Percentiles rank a stretch among this genome's conserved stretches.
phyloP scores from a whole-genome alignment of 2,329 filamentous ascomycete species.

The Zymoseptoria pseudotritici region DNA sequence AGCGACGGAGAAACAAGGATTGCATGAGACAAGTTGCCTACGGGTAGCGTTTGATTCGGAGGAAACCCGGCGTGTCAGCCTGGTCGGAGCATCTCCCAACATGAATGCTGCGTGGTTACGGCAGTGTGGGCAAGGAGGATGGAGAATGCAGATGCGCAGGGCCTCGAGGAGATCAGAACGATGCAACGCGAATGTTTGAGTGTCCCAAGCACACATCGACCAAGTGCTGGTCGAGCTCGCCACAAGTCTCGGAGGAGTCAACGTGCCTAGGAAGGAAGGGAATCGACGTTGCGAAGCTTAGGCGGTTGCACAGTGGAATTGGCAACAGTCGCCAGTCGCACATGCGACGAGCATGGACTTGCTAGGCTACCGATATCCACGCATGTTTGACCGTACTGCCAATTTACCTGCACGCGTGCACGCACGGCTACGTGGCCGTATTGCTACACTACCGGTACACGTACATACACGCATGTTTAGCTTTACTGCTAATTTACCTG shows the following conservation, averaged over 20 bases:
- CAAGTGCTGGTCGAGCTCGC: background rate
- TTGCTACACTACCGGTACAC: too few species aligned
- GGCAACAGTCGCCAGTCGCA: too few species aligned
- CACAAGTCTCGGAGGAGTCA: background rate
- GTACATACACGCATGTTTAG: too few species aligned
- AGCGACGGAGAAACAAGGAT: background rate
- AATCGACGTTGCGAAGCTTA: too few species aligned
- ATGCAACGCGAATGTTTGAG: background rate
- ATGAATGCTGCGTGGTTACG: background rate
- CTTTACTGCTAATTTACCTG: background rate
- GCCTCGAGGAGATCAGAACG: background rate
- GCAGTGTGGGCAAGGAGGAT: background rate
- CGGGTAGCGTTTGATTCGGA: background rate
- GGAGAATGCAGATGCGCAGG: background rate
- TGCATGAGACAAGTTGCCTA: background rate
- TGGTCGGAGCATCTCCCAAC: background rate
- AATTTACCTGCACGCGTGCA: background rate
- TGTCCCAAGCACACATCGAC: background rate
- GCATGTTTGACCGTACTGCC: background rate
- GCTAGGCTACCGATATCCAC: too few species aligned
- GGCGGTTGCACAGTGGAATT: too few species aligned
- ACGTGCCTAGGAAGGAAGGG: too few species aligned
- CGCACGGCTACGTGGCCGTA: too few species aligned
- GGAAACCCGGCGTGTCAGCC: too few species aligned
- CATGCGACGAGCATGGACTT: too few species aligned